Conservation (phyloP, 164 flowering plant species). For the Paratinospora sagittata region DNA sequence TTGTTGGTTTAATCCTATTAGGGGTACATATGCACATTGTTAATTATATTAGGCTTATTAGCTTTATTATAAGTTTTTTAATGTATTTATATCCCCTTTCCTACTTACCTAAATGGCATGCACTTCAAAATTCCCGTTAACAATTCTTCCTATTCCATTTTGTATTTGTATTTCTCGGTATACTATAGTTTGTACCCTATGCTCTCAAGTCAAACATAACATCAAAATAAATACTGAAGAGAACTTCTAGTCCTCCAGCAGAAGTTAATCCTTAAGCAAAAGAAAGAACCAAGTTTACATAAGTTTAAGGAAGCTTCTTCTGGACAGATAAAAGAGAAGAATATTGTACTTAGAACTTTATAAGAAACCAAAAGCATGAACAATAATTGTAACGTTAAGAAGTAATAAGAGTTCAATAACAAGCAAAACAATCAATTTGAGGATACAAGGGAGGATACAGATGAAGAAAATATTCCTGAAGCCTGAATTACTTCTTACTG, state of each 20-base stretch:
- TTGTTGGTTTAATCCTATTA: no score
- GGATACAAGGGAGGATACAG: slow-evolving; percentile 97
- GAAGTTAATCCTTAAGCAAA: neutral
- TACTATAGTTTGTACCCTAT: no score
- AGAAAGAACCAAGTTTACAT: neutral
- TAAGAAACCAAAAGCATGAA: neutral
- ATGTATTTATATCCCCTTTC: no score
- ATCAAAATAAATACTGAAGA: neutral
- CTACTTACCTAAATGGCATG: no score
- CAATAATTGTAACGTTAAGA: neutral
- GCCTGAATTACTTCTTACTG: slow-evolving; percentile 63
- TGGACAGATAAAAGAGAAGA: neutral
- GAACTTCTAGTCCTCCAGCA: neutral
- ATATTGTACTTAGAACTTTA: neutral
- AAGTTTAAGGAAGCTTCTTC: neutral
- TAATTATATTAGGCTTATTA: no score
- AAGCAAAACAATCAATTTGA: slow-evolving; percentile 20
- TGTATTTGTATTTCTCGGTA: no score
- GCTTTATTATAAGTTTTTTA: no score
- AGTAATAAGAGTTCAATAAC: slow-evolving; percentile 2
- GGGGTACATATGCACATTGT: no score
- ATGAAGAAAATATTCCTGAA: slow-evolving; percentile 38
- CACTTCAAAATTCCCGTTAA: no score
- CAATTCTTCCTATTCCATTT: no score
- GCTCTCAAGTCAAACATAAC: neutral